phyloP scores from a whole-genome alignment of 1,284 basidiomycete species.

The Cystobasidium sp. region DNA sequence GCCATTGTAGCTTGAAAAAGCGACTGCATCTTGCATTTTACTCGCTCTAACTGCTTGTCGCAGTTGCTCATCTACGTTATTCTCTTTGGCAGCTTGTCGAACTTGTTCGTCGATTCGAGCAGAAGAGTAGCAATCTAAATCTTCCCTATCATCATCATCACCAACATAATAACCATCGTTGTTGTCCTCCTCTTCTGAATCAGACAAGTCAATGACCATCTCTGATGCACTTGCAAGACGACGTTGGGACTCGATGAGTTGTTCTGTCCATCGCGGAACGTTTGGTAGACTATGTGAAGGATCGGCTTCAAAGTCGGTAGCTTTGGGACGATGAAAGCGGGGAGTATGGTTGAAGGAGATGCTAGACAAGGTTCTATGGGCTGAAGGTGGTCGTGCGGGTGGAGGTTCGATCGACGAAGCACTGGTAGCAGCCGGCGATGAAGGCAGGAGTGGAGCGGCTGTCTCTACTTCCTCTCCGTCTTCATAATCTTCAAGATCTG shows the following conservation, averaged over 20 bases:
- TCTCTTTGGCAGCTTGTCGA: neutral
- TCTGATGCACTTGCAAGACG: neutral
- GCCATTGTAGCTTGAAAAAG: neutral
- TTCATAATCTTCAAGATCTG: conserved; percentile 6
- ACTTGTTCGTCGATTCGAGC: neutral
- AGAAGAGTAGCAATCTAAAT: neutral
- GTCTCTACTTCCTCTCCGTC: neutral
- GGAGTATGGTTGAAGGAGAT: neutral
- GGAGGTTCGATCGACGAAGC: no score
- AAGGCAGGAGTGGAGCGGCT: neutral
- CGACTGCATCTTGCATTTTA: neutral
- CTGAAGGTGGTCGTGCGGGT: no score
- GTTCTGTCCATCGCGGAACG: conserved; percentile 32
- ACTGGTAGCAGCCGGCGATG: no score
- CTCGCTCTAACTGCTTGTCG: neutral
- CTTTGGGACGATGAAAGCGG: conserved; percentile 29
- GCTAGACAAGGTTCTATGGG: neutral
- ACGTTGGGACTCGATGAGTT: conserved; percentile 5
- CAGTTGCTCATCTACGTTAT: neutral
- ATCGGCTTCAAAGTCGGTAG: conserved; percentile 41
- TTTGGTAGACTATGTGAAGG: conserved; percentile 28
- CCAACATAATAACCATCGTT: no score
- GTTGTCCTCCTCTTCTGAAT: conserved; percentile 32
- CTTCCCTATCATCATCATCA: neutral
- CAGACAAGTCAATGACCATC: conserved; percentile 41